Evolutionary conservation across 2,329 filamentous ascomycete species (phyloP).

Genomic region (Ceratocystis lukuohia): DNA sequence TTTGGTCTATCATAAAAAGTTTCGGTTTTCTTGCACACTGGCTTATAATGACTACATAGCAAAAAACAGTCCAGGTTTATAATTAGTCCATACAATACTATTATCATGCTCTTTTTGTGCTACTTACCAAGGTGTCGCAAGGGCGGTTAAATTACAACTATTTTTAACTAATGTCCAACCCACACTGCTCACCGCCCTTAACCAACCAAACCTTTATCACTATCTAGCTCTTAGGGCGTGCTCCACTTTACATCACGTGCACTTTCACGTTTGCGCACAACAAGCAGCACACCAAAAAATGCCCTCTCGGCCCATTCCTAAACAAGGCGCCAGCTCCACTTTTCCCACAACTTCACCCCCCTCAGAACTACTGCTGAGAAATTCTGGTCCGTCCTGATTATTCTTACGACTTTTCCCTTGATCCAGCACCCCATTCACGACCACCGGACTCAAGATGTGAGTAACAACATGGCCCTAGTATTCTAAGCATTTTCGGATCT

Average conservation of each 20-base stretch:
- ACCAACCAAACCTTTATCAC: neutral
- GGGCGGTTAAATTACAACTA: neutral
- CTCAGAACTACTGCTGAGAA: slow-evolving; percentile 20
- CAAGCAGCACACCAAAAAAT: slow-evolving; percentile 17
- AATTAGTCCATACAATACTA: neutral
- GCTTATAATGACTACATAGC: neutral
- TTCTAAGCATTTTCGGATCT: neutral
- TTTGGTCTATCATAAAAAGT: slow-evolving; percentile 8
- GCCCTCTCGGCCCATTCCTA: slow-evolving; percentile 16
- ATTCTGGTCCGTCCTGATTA: slow-evolving; percentile 19
- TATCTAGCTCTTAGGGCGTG: slow-evolving; percentile 14
- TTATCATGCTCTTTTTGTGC: neutral
- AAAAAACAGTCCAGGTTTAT: neutral
- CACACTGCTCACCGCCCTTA: neutral
- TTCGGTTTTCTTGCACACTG: neutral
- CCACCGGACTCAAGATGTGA: slow-evolving; percentile 35
- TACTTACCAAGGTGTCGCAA: neutral
- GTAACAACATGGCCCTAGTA: slow-evolving; percentile 22
- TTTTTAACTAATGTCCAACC: neutral
- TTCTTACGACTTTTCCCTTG: slow-evolving; percentile 20
- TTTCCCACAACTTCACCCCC: slow-evolving; percentile 19
- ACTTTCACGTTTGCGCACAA: slow-evolving; percentile 17
- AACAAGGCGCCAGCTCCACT: slow-evolving; percentile 16
- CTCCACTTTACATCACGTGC: slow-evolving; percentile 19
- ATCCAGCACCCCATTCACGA: slow-evolving; percentile 27